A percentile compares a stretch with the other conserved stretches of the same genome.
These are phyloP conservation scores for Mycena crocata DNA, from an alignment of 768 basidiomycete species.

Conservation along the genomic window DNA sequence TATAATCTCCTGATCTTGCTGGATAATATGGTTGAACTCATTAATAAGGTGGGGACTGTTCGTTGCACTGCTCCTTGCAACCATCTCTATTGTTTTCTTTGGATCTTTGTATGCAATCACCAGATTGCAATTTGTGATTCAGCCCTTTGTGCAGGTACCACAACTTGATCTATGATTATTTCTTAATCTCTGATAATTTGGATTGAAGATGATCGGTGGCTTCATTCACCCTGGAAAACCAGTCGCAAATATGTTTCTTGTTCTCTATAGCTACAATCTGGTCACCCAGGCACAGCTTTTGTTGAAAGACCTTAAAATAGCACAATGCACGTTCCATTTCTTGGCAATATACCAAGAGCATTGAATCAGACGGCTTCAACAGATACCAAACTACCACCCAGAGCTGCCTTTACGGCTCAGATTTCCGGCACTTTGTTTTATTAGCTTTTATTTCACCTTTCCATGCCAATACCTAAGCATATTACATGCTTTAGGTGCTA, in stretches of 20 bases:
- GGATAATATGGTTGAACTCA: neutral
- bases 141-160: constrained; percentile 63
- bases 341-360: too few species aligned
- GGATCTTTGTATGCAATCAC: constrained; percentile 59
- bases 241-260: constrained; percentile 76
- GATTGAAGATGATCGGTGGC: constrained; percentile 74
- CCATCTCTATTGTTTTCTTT: constrained; percentile 60
- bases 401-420: constrained; percentile 63
- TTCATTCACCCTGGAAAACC: constrained; percentile 70
- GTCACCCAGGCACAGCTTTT: constrained; percentile 58
- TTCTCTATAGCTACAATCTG: constrained; percentile 61
- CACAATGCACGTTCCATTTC: constrained; percentile 46
- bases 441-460: neutral
- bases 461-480: neutral
- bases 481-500: constrained; percentile 39
- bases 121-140: constrained; percentile 57
- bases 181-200: constrained; percentile 31
- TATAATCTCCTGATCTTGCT: neutral
- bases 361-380: neutral
- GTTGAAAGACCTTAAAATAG: constrained; percentile 61
- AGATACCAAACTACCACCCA: constrained; percentile 62
- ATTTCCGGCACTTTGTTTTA: constrained; percentile 61
- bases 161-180: neutral
- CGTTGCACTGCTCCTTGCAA: constrained; percentile 54
- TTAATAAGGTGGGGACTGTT: constrained; percentile 60